These are phyloP conservation scores for Mrakia gelida DNA, from an alignment of 768 basidiomycete species.

Conservation along the genomic window DNA sequence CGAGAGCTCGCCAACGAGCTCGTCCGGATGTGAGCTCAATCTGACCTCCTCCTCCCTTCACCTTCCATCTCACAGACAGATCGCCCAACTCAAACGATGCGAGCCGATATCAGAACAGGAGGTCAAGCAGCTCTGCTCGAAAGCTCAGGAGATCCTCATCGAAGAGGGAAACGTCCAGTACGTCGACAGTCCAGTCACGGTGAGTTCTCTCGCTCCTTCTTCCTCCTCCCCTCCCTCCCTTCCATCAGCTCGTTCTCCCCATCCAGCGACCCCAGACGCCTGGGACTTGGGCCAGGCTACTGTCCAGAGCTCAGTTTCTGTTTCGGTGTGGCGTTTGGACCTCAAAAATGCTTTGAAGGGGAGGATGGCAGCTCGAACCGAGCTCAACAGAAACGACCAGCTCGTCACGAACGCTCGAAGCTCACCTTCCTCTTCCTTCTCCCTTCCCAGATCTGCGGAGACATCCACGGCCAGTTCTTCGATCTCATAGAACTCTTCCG, in stretches of 20 bases:
- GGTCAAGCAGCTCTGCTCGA: constrained; percentile 97
- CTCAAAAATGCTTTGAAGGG: not conserved
- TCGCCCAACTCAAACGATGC: constrained; percentile 92
- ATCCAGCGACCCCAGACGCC: not conserved
- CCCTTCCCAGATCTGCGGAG: constrained; percentile 59
- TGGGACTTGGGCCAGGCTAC: too few relatives aligned
- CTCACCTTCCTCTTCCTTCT: not conserved
- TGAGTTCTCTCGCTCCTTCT: constrained; percentile 41
- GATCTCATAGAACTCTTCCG: constrained; percentile 98
- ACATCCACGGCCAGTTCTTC: constrained; percentile 99
- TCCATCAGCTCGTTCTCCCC: constrained; percentile 3
- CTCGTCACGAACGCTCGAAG: not conserved
- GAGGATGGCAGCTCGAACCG: not conserved
- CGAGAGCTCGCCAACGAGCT: not conserved
- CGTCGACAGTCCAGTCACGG: constrained; percentile 95
- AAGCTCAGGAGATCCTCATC: constrained; percentile 98
- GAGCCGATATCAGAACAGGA: constrained; percentile 92
- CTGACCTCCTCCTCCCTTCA: not conserved
- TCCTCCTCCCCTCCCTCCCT: not conserved
- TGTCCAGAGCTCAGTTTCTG: too few relatives aligned
- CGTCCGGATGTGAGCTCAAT: constrained; percentile 27
- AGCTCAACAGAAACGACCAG: not conserved
- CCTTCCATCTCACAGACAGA: constrained; percentile 40
- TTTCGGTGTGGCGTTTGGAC: not conserved
- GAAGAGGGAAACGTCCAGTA: constrained; percentile 99